Conservation (phyloP, 192 early-diverging fungal genomes). For the Radiomyces spectabilis region DNA sequence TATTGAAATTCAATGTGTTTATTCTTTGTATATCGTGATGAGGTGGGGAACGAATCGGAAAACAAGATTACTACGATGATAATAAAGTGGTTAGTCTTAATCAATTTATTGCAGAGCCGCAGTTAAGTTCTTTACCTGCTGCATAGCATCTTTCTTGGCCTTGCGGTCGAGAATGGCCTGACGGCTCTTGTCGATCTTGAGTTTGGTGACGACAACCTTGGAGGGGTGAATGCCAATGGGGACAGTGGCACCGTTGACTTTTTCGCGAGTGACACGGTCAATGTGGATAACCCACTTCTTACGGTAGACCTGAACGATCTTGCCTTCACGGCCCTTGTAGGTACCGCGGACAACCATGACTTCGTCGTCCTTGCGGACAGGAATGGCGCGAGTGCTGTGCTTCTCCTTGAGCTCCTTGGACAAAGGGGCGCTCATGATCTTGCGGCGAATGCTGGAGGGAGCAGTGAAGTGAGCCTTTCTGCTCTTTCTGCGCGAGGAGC, state of each 20-base stretch:
- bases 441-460: slow-evolving; percentile 86
- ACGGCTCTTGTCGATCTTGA: slow-evolving; percentile 97
- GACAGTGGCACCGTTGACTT: slow-evolving; percentile 91
- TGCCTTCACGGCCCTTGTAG: slow-evolving; percentile 96
- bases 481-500: slow-evolving; percentile 86
- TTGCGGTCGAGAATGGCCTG: slow-evolving; percentile 86
- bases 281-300: slow-evolving; percentile 99
- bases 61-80: too few relatives aligned
- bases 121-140: slow-evolving; percentile 23
- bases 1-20: too few relatives aligned
- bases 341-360: slow-evolving; percentile 91
- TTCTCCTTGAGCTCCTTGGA: slow-evolving; percentile 98
- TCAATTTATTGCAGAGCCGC: too few relatives aligned
- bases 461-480: slow-evolving; percentile 99
- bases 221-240: slow-evolving; percentile 95
- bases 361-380: slow-evolving; percentile 97
- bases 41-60: too few relatives aligned
- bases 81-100: too few relatives aligned
- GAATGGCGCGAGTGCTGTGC: slow-evolving; percentile 94
- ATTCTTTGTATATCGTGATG: too few relatives aligned
- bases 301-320: slow-evolving; percentile 95
- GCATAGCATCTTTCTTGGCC: slow-evolving; percentile 37
- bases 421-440: slow-evolving; percentile 94
- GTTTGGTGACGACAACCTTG: slow-evolving; percentile 94
- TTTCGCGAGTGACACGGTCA: slow-evolving; percentile 92